Evolutionary conservation across 306 rosid genomes (phyloP).

Genomic region (Corylus avellana): DNA sequence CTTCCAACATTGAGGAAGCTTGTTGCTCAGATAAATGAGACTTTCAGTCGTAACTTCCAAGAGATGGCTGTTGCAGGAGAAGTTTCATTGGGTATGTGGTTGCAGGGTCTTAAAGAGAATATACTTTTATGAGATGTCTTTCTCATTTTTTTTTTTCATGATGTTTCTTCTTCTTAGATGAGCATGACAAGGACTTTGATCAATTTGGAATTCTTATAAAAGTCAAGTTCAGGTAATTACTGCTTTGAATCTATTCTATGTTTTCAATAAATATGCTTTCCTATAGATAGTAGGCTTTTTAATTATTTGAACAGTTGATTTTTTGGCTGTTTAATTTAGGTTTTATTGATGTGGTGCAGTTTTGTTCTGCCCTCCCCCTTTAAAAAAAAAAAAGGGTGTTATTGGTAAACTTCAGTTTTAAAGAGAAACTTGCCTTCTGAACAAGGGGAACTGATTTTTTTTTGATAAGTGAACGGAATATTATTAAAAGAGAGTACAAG

Average conservation of each 20-base stretch:
- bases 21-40: slow-evolving; percentile 83
- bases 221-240: slow-evolving; percentile 91
- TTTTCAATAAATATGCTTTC: slow-evolving; percentile 11
- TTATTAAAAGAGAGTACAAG: too few relatives aligned
- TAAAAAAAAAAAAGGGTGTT: background rate
- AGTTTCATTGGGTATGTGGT: slow-evolving; percentile 71
- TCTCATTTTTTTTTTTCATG: slow-evolving; percentile 26
- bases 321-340: background rate
- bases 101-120: slow-evolving; percentile 17
- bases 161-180: slow-evolving; percentile 63
- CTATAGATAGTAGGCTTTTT: slow-evolving; percentile 5
- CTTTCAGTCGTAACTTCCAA: slow-evolving; percentile 78
- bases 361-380: too few relatives aligned
- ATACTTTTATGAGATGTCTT: slow-evolving; percentile 18
- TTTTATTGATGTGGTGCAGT: too few relatives aligned
- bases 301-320: background rate
- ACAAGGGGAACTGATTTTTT: background rate
- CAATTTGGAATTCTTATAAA: slow-evolving; percentile 85
- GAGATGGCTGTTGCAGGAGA: slow-evolving; percentile 99
- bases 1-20: slow-evolving; percentile 86
- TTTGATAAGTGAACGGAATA: too few relatives aligned
- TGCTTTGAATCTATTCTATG: slow-evolving; percentile 6
- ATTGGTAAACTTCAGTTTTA: background rate
- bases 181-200: slow-evolving; percentile 78
- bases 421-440: background rate